phyloP scores from a whole-genome alignment of 1,139 yeast species.

The Fermentozyma sake region DNA sequence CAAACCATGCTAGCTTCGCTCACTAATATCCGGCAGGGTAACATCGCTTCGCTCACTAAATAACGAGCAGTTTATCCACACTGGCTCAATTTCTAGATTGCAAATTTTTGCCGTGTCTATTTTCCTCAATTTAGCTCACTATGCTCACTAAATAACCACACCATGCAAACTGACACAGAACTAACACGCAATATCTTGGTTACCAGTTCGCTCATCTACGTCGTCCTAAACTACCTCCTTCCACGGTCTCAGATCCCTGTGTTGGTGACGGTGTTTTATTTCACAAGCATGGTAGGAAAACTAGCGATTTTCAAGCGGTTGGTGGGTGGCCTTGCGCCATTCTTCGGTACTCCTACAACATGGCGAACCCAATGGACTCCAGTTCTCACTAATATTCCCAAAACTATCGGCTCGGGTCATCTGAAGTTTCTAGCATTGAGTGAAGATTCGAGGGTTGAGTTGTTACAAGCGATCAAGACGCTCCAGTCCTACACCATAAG shows the following conservation, averaged over 20 bases:
- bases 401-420: slow-evolving; percentile 8
- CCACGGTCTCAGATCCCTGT: slow-evolving; percentile 23
- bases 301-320: slow-evolving; percentile 6
- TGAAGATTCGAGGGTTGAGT: slow-evolving; percentile 23
- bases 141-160: no score
- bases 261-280: slow-evolving; percentile 25
- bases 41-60: no score
- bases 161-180: no score
- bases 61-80: no score
- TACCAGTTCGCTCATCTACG: slow-evolving; percentile 8
- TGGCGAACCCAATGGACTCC: slow-evolving; percentile 1
- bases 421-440: slow-evolving; percentile 13
- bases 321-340: slow-evolving; percentile 1
- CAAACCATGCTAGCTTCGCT: no score
- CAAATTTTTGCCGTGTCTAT: no score
- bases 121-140: no score
- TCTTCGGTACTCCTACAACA: no score
- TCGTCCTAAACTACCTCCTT: slow-evolving; percentile 9
- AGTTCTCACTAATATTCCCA: slow-evolving; percentile 3
- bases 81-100: no score
- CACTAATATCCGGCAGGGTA: no score
- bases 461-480: slow-evolving; percentile 49
- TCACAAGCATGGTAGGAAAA: slow-evolving; percentile 30
- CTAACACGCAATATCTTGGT: no score
- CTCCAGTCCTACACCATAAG: slow-evolving; percentile 42